These are phyloP conservation scores for Achlya hypogyna DNA, from an alignment of 352 stramenopile species.

Conservation along the genomic window DNA sequence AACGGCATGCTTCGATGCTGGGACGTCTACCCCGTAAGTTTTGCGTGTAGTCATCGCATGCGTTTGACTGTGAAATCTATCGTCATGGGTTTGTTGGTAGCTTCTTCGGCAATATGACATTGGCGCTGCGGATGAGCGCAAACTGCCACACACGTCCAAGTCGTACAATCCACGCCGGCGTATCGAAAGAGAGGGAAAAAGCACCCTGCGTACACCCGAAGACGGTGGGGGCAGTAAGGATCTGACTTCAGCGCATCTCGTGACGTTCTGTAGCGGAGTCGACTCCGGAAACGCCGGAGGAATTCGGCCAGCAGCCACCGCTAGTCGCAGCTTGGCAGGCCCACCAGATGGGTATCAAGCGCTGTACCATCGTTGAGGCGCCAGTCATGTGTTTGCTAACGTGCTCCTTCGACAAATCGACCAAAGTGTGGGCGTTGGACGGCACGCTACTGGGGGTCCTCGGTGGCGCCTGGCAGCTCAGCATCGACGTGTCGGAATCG, in stretches of 20 bases:
- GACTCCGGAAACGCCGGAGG: not conserved
- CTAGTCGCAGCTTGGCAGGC: not conserved
- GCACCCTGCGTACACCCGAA: too few species aligned
- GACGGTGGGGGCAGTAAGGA: constrained; percentile 7
- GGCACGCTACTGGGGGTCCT: constrained; percentile 36
- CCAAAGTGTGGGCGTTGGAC: constrained; percentile 49
- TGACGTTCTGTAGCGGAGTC: not conserved
- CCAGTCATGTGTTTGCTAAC: constrained; percentile 40
- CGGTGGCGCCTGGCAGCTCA: constrained; percentile 35
- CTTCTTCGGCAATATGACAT: constrained; percentile 33
- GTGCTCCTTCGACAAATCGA: constrained; percentile 51
- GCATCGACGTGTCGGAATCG: constrained; percentile 33
- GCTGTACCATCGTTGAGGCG: constrained; percentile 46
- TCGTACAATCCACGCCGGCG: constrained; percentile 65
- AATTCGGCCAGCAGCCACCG: not conserved
- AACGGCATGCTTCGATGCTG: constrained; percentile 36
- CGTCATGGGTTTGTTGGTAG: constrained; percentile 38
- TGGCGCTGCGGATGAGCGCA: constrained; percentile 46
- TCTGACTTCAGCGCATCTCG: too few species aligned
- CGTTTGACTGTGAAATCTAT: constrained; percentile 35
- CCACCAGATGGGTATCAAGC: constrained; percentile 41
- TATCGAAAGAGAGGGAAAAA: constrained; percentile 58
- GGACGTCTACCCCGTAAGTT: constrained; percentile 52
- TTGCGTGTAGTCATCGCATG: constrained; percentile 37
- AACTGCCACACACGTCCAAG: constrained; percentile 40